Evolutionary conservation across 345 rosid genomes (phyloP).

Genomic region (Moricandia moricandioides): DNA sequence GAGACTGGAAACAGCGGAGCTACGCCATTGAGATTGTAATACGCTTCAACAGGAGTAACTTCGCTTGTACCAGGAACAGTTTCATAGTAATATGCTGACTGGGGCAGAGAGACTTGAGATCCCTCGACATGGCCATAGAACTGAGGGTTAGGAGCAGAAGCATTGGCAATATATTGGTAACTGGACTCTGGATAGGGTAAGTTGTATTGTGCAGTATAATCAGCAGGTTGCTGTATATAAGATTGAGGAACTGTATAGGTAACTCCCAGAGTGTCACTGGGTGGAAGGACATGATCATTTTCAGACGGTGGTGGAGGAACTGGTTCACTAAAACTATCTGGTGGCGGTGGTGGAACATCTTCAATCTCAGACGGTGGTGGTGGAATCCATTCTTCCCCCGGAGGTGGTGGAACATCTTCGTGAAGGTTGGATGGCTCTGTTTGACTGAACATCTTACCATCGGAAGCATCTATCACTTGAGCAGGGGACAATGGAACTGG

Average conservation of each 20-base stretch:
- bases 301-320: constrained; percentile 80
- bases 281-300: constrained; percentile 46
- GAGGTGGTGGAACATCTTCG: constrained; percentile 61
- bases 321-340: constrained; percentile 62
- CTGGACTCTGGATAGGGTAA: constrained; percentile 49
- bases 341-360: constrained; percentile 83
- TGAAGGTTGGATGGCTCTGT: constrained; percentile 43
- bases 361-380: constrained; percentile 88
- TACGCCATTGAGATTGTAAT: constrained; percentile 54
- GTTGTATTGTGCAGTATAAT: constrained; percentile 53
- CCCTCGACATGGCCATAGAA: constrained; percentile 67
- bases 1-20: constrained; percentile 45
- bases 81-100: constrained; percentile 57
- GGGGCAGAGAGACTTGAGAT: constrained; percentile 56
- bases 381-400: constrained; percentile 88
- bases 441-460: constrained; percentile 30
- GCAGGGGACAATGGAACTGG: constrained; percentile 33
- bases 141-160: constrained; percentile 43
- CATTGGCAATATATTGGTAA: constrained; percentile 55
- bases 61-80: constrained; percentile 57
- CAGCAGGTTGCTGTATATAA: constrained; percentile 49
- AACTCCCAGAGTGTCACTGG: constrained; percentile 61
- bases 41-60: constrained; percentile 53
- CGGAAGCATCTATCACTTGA: constrained; percentile 24
- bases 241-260: constrained; percentile 46